Base-by-base conservation (phyloP, 768 basidiomycete species). In the Termitomyces sp. region DNA sequence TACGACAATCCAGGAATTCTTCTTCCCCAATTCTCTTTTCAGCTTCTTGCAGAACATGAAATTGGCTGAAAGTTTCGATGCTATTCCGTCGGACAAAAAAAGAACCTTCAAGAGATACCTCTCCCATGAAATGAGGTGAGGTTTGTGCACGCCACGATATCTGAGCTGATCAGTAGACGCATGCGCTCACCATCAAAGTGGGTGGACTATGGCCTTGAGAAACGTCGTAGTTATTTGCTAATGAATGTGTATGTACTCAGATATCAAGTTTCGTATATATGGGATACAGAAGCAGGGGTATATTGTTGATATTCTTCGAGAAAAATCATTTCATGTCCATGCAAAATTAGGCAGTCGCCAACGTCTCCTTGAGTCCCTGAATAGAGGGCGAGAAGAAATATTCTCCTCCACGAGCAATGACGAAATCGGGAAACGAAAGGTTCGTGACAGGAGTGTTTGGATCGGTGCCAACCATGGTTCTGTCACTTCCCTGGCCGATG, bases 41-140 rank as follows among this genome's bases (percentile, higher is more conserved):
- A 95, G 95, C 78, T 98, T 12, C 74, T 98, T 52, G 92, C 91
- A 1, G 95, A 97, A 67, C 90, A 98, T 62, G 95, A 98, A 71
- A 89, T 91, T 44, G 83, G 81, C 57, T 88, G 68, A 78, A 19
- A 35, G n/a, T 3, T 19, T 10, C 0, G 10, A n/a, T 11, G 8
- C 8, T 8, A n/a, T 19, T 25, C 11, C 17, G 17, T 27, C 7
- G 17, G 3, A 40, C n/a, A 9, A 25, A 23, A 27, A 40, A 39
- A 17, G 11, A 6, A 17, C 9, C 23, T 35, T 35, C 3, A n/a
- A 35, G 35, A 23, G 37, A 4, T 3, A 3, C 14, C 5, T n/a
- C 3, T 40, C 11, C 10, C 11, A 40, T 28, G 49, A 27, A 50
- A n/a, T 19, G 16, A 35, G 35, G 35, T 19, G 16, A 35, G 35